Percentiles rank a stretch among this genome's conserved stretches.
Evolutionary conservation across 1,139 yeast species (phyloP).

Genomic region (Scheffersomyces stambukii): DNA sequence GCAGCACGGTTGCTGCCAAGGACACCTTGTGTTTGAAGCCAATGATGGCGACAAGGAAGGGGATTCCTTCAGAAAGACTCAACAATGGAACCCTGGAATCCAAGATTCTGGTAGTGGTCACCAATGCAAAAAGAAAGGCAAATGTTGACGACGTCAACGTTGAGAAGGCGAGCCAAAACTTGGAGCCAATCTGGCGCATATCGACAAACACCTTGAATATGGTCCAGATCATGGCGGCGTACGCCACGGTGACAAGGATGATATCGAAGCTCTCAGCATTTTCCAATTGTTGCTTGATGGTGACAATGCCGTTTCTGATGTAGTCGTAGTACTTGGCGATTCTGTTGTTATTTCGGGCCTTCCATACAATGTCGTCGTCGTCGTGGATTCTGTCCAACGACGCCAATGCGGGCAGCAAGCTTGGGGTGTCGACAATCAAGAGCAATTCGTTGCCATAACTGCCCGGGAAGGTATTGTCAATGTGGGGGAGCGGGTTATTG

Average conservation of each 20-base stretch:
- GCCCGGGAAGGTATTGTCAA: conserved; percentile 30
- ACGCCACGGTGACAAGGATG: conserved; percentile 74
- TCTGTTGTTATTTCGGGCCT: conserved; percentile 61
- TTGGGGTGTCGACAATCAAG: conserved; percentile 37
- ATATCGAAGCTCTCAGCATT: conserved; percentile 90
- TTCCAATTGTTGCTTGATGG: conserved; percentile 50
- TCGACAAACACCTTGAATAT: conserved; percentile 72
- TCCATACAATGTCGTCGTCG: conserved; percentile 52
- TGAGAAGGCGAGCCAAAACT: conserved; percentile 84
- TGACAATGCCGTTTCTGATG: conserved; percentile 40
- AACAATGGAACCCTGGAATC: conserved; percentile 61
- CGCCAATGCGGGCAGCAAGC: conserved; percentile 30
- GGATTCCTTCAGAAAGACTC: conserved; percentile 86
- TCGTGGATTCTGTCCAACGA: conserved; percentile 27
- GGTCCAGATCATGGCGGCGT: conserved; percentile 87
- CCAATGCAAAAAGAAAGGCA: conserved; percentile 81
- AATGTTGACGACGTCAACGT: conserved; percentile 78
- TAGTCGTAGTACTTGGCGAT: conserved; percentile 65
- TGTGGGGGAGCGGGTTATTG: conserved; percentile 28
- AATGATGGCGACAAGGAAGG: conserved; percentile 86
- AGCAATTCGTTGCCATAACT: conserved; percentile 33
- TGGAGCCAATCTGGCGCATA: conserved; percentile 79
- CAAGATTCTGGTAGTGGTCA: conserved; percentile 56
- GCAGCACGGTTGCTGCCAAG: conserved; percentile 63
- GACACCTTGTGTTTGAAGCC: conserved; percentile 89